phyloP scores from a whole-genome alignment of 2,329 filamentous ascomycete genomes.

The Hymenoscyphus linearis region DNA sequence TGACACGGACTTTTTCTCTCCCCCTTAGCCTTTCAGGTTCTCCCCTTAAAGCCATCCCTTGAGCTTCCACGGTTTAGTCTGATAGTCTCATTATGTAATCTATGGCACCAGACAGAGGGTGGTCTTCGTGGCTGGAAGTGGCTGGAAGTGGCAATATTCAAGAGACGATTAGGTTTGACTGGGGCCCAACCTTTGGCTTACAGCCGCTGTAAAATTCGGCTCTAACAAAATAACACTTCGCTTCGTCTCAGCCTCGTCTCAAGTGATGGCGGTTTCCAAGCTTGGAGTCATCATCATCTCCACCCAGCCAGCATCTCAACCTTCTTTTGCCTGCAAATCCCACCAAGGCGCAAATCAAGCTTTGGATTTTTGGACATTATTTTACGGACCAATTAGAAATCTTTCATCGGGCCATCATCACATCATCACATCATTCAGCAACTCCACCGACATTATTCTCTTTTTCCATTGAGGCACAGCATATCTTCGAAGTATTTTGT shows the following conservation, averaged over 20 bases:
- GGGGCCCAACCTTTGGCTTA: not conserved
- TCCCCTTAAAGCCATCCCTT: too few species aligned
- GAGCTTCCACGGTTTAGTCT: not conserved
- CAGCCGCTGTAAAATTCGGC: not conserved
- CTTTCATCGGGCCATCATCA: too few species aligned
- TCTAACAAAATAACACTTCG: not conserved
- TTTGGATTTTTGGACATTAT: not conserved
- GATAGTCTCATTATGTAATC: too few species aligned
- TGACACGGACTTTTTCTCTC: not conserved
- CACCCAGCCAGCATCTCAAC: not conserved
- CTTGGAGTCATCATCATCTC: not conserved
- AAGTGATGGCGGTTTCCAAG: constrained; percentile 5
- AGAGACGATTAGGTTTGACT: not conserved
- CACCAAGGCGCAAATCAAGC: not conserved
- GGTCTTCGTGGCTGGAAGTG: not conserved
- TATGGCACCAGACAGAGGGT: too few species aligned
- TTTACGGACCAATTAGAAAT: not conserved
- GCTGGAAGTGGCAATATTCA: not conserved
- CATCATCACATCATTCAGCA: not conserved
- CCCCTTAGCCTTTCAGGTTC: too few species aligned
- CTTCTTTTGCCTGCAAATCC: not conserved
- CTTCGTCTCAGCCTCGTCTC: constrained; percentile 14
- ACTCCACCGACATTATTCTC: not conserved
- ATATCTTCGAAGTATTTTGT: too few species aligned
- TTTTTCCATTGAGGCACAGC: too few species aligned